Conservation (phyloP, 2,329 filamentous ascomycete species). For the Cercospora canescens region DNA sequence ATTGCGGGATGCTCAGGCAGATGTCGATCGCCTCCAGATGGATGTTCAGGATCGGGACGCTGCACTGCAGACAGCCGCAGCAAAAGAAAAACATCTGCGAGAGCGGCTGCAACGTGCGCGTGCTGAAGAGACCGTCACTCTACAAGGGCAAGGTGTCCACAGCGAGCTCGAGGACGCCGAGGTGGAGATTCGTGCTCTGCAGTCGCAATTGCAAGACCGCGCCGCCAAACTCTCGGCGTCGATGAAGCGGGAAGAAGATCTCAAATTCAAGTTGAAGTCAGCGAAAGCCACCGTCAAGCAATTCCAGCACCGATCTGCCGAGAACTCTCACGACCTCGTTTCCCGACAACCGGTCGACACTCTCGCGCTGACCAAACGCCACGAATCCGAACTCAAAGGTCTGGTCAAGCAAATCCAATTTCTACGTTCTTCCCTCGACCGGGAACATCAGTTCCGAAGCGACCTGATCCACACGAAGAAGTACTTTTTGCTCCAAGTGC, state of each 20-base stretch:
- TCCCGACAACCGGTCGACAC: not conserved
- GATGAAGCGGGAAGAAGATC: constrained; percentile 36
- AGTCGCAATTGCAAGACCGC: constrained; percentile 36
- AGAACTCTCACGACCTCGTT: constrained; percentile 43
- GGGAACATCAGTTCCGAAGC: constrained; percentile 77
- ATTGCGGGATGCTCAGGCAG: constrained; percentile 35
- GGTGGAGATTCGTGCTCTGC: constrained; percentile 42
- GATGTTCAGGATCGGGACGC: constrained; percentile 48
- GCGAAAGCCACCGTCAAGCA: constrained; percentile 26
- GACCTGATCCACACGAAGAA: constrained; percentile 86
- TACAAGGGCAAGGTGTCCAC: constrained; percentile 41
- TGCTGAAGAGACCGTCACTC: constrained; percentile 33
- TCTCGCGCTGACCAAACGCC: constrained; percentile 63
- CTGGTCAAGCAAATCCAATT: constrained; percentile 88
- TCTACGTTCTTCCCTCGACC: constrained; percentile 76
- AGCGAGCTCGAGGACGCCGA: constrained; percentile 41
- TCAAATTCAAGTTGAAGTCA: constrained; percentile 36
- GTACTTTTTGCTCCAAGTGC: constrained; percentile 75
- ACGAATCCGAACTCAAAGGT: constrained; percentile 75
- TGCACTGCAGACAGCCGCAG: constrained; percentile 34
- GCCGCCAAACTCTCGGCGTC: constrained; percentile 33
- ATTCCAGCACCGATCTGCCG: constrained; percentile 37
- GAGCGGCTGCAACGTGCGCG: constrained; percentile 32
- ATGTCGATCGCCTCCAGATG: constrained; percentile 36
- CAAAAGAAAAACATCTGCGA: constrained; percentile 45